A percentile compares a stretch with the other conserved stretches of the same genome.
Evolutionary conservation across 148 eudicot genomes (phyloP).

Genomic region (Polygonum aviculare): DNA sequence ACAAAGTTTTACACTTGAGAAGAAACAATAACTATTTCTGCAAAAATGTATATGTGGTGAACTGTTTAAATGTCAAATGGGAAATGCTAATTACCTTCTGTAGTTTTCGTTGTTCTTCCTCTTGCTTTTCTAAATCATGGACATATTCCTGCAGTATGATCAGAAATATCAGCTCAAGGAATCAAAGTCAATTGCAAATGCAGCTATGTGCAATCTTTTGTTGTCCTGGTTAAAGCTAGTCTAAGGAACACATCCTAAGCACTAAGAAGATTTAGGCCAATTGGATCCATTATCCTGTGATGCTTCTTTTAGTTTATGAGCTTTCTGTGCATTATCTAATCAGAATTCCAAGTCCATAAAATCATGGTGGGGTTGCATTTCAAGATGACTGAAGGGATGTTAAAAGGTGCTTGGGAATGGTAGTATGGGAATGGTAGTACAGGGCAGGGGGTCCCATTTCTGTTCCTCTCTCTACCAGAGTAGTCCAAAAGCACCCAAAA

Average conservation of each 20-base stretch:
- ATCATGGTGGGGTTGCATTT: neutral
- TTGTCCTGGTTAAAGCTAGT: neutral
- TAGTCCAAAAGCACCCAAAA: neutral
- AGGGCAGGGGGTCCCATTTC: neutral
- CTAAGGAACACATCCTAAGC: neutral
- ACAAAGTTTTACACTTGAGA: neutral
- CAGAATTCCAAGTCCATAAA: neutral
- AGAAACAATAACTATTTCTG: neutral
- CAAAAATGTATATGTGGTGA: neutral
- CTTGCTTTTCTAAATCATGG: conserved; percentile 86
- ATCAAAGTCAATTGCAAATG: neutral
- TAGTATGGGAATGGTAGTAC: neutral
- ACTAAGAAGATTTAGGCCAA: neutral
- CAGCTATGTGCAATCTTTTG: neutral
- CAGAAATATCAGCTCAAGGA: neutral
- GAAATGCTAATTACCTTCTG: conserved; percentile 41
- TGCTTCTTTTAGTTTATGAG: neutral
- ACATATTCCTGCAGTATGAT: conserved; percentile 58
- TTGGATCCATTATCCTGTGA: neutral
- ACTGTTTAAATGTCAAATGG: neutral
- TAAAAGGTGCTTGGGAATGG: neutral
- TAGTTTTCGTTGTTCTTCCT: conserved; percentile 85
- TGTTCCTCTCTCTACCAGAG: neutral
- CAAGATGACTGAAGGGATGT: neutral
- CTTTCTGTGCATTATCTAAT: neutral